Evolutionary conservation across 139 green algal genomes (phyloP), one percentile per base, ranked within the genome.

Genomic region (Micromonas commoda): DNA sequence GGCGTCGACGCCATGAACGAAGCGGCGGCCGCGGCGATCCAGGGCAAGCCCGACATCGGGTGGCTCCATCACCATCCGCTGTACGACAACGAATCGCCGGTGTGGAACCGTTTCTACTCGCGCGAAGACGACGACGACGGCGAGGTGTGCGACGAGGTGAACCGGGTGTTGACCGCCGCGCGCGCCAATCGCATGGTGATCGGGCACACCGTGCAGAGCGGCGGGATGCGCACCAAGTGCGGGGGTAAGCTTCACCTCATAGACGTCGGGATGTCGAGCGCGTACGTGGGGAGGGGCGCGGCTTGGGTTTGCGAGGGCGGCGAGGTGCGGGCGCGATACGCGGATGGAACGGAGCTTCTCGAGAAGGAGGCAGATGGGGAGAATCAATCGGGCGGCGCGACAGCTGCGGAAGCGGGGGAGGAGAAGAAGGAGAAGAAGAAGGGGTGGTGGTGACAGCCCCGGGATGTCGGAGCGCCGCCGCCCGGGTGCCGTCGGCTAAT

Each of bases 171-270:
- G 9, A 16, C 34, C 16, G n/a, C 16, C 3, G 23, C 53, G 23
- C 32, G 66, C 31, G 66, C 37, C 2, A 21, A n/a, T 1, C 66
- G 66, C 28, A 73, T 73, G 31, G 66, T 73, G 2, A 53, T 73
- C 33, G 66, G 66, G n/a, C 66, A 73, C 66, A 73, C 66, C 1
- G 31, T 73, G 1, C 31, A 51, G 23, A n/a, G 24, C 16, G 19
- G 33, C 26, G 66, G 66, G 21, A 51, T 57, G 33, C 20, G 20
- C 20, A 68, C 61, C 13, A 29, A 20, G 26, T 73, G 66, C 31
- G 33, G 33, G 16, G 66, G 66, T 16, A 26, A 26, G 66, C 28
- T 73, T 16, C 29, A 54, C 2, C 31, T 73, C 2, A 73, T 73
- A 19, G 66, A 73, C 37, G 31, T 51, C 33, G 66, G 66, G 19